Evolutionary conservation across 2,329 filamentous ascomycete species (phyloP).

Genomic region (Nothophoma quercina): DNA sequence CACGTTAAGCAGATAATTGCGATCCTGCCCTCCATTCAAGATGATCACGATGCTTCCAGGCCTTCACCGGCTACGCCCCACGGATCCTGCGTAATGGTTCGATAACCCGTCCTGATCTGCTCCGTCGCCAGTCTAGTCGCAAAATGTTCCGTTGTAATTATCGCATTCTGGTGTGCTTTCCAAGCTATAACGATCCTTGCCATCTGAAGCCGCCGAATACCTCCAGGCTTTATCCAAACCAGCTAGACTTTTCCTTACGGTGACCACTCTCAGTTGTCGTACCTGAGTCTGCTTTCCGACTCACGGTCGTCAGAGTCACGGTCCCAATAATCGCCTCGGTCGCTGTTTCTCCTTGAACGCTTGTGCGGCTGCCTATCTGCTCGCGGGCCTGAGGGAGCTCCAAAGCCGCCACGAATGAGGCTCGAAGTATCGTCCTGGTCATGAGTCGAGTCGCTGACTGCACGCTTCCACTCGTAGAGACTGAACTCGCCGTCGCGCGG

Average conservation of each 20-base stretch:
- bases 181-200: too few relatives aligned
- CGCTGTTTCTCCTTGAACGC: not conserved
- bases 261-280: not conserved
- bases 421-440: constrained; percentile 12
- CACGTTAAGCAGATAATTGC: too few relatives aligned
- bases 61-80: too few relatives aligned
- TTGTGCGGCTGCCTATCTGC: not conserved
- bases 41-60: too few relatives aligned
- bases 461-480: constrained; percentile 9
- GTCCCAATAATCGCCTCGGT: constrained; percentile 1
- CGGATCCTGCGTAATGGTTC: too few relatives aligned
- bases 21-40: too few relatives aligned
- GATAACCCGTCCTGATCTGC: too few relatives aligned
- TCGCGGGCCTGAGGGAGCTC: not conserved
- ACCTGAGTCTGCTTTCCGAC: constrained; percentile 1
- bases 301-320: not conserved
- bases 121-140: too few relatives aligned
- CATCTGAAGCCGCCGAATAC: not conserved
- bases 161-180: too few relatives aligned
- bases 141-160: too few relatives aligned
- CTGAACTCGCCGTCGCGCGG: not conserved
- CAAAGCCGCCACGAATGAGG: not conserved
- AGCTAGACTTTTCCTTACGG: not conserved
- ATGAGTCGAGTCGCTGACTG: not conserved
- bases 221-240: too few relatives aligned